Evolutionary conservation across 768 basidiomycete species (phyloP).

Genomic region (Podaxis mareebaensis): DNA sequence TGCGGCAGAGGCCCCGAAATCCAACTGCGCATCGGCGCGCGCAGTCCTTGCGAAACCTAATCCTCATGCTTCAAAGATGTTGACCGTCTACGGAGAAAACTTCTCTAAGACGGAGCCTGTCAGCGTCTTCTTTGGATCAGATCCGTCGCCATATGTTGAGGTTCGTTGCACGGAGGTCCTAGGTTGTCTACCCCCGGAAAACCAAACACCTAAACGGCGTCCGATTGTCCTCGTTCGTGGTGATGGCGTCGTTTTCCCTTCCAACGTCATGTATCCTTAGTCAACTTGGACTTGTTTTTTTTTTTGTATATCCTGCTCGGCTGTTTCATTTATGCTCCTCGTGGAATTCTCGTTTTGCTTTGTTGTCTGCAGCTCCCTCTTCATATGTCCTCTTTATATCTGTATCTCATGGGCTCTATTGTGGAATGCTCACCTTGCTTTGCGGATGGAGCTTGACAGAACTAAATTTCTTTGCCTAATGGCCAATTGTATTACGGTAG

Average conservation of each 20-base stretch:
- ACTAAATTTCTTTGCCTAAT: not conserved
- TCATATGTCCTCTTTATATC: slow-evolving; percentile 18
- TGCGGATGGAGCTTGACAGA: slow-evolving; percentile 10
- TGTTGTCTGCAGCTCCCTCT: slow-evolving; percentile 27
- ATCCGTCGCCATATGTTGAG: slow-evolving; percentile 85
- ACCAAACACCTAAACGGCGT: slow-evolving; percentile 62
- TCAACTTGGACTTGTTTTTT: not conserved
- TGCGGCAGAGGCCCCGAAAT: slow-evolving; percentile 79
- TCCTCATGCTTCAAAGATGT: slow-evolving; percentile 75
- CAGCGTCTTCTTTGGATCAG: slow-evolving; percentile 83
- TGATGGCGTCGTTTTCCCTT: slow-evolving; percentile 88
- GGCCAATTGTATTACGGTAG: slow-evolving; percentile 13
- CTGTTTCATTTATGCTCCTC: slow-evolving; percentile 15
- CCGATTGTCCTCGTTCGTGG: slow-evolving; percentile 81
- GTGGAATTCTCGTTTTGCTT: slow-evolving; percentile 24
- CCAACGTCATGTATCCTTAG: slow-evolving; percentile 79
- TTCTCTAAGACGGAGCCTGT: slow-evolving; percentile 83
- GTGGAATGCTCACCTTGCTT: slow-evolving; percentile 20
- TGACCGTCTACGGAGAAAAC: slow-evolving; percentile 89
- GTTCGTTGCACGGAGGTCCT: slow-evolving; percentile 86
- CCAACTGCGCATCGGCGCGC: slow-evolving; percentile 64
- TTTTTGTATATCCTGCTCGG: slow-evolving; percentile 9
- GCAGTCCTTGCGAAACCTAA: slow-evolving; percentile 75
- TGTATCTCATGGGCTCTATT: slow-evolving; percentile 21
- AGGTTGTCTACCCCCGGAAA: slow-evolving; percentile 77